A percentile compares a stretch with the other conserved stretches of the same genome.
Conservation (phyloP, 2,329 filamentous ascomycete genomes). For the Aspergillus jensenii region DNA sequence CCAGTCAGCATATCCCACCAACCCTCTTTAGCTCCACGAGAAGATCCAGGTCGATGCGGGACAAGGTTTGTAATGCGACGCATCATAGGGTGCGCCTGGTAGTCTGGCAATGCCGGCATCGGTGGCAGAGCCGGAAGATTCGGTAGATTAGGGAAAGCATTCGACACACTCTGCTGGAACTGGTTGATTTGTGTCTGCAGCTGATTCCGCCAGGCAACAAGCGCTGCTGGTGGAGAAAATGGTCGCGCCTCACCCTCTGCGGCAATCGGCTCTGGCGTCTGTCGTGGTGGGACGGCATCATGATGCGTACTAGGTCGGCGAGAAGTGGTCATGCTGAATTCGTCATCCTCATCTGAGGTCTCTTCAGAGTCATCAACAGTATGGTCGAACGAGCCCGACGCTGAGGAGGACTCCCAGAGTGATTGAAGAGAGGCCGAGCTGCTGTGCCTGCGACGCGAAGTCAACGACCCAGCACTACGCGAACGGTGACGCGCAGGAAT, state of each 20-base stretch:
- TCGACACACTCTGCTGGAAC: conserved; percentile 69
- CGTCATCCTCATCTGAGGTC: conserved; percentile 24
- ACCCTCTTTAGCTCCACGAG: conserved; percentile 42
- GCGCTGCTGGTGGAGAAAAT: conserved; percentile 59
- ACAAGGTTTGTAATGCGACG: conserved; percentile 71
- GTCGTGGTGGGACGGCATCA: conserved; percentile 27
- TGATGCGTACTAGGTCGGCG: conserved; percentile 39
- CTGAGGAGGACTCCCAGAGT: conserved; percentile 60
- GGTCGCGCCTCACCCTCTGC: conserved; percentile 28
- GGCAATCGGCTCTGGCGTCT: conserved; percentile 24
- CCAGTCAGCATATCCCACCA: conserved; percentile 69
- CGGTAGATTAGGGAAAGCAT: conserved; percentile 65
- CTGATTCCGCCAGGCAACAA: conserved; percentile 72
- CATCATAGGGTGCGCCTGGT: conserved; percentile 71
- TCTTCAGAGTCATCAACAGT: conserved; percentile 42
- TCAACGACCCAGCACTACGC: conserved; percentile 61
- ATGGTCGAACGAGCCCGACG: conserved; percentile 46
- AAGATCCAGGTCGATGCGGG: conserved; percentile 61
- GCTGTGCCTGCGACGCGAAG: conserved; percentile 54
- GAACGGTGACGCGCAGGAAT: conserved; percentile 62
- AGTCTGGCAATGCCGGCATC: conserved; percentile 67
- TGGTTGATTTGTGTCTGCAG: conserved; percentile 72
- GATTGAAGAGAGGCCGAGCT: conserved; percentile 68
- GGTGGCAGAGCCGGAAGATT: conserved; percentile 60
- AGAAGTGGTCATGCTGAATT: conserved; percentile 29